Conservation (phyloP, 163 green algal genomes). For the Scenedesmus sp. region DNA sequence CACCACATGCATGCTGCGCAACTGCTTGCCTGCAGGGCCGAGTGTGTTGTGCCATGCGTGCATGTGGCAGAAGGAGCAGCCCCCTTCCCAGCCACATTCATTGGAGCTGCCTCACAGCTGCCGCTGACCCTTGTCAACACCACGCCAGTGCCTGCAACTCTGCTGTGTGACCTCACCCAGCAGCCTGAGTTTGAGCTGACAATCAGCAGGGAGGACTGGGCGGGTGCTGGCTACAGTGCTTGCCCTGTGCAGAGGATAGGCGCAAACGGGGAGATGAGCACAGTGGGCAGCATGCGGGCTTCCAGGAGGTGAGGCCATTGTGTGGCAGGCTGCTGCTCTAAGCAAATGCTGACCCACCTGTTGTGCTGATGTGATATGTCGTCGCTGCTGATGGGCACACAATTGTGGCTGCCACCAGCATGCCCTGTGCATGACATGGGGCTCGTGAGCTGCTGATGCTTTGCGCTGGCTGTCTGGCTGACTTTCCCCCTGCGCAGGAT, state of each 20-base stretch:
- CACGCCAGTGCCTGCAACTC: conserved; percentile 64
- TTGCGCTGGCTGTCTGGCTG: background rate
- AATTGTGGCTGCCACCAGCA: background rate
- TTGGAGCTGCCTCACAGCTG: conserved; percentile 61
- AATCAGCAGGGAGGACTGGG: conserved; percentile 67
- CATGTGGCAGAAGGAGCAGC: conserved; percentile 50
- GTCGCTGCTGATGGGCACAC: background rate
- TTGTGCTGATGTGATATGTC: background rate
- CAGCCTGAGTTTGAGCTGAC: conserved; percentile 62
- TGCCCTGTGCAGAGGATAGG: conserved; percentile 72
- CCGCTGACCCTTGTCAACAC: conserved; percentile 76
- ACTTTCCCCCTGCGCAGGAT: conserved; percentile 4
- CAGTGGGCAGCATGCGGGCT: conserved; percentile 56
- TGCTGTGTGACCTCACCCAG: conserved; percentile 70
- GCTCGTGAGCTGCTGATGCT: too few relatives aligned
- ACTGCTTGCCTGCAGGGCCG: conserved; percentile 42
- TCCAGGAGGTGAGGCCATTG: conserved; percentile 40
- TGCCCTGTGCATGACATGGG: too few relatives aligned
- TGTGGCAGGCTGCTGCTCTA: background rate
- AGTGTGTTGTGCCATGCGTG: conserved; percentile 60
- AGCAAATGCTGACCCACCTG: background rate
- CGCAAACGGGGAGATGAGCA: conserved; percentile 50
- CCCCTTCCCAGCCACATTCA: conserved; percentile 56
- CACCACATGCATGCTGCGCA: background rate
- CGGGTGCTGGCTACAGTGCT: conserved; percentile 68